Evolutionary conservation across 768 basidiomycete species (phyloP), one percentile per base, ranked within the genome.

Genomic region (Mycena galopus): DNA sequence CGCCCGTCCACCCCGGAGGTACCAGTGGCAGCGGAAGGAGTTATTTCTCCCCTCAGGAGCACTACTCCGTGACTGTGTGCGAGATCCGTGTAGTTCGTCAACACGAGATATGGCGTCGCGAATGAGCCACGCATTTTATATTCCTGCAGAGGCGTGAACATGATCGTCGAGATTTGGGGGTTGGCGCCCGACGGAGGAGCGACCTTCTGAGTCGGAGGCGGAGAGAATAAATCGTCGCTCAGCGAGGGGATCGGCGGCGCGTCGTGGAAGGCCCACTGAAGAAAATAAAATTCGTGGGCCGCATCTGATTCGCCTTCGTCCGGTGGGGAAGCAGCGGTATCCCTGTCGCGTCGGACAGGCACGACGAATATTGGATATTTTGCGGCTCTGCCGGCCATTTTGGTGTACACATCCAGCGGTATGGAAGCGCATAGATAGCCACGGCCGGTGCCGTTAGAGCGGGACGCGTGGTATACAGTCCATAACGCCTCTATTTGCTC

Each of bases 241-340:
- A 84, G 78, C 1, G 85, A 82, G 7, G 94, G 93, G 6, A 86
- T 81, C 1, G 87, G 87, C 0, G 95, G 95, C 0, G 89, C 82
- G 9, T 88, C 89, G 78, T 97, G 92, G 80, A 97, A 93, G 44
- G 88, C 87, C 97, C 98, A 99, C 81, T 99, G 93, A 70, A 98
- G 84, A 78, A 91, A 92, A 81, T 92, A 96, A 78, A 95, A 94
- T 78, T 95, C 95, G 78, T 92, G 90, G 2, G 92, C 91, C 8
- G 80, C 81, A 10, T 84, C 80, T 37, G 77, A 74, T 72, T 85
- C 85, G 19, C 75, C 80, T 37, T 82, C 78, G n/a, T n/a, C n/a
- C n/a, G n/a, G n/a, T 9, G 73, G 72, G 27, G 62, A 17, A 29
- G 81, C 76, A 29, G 79, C 77, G 1, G 75, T 64, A 44, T 81